phyloP scores from a whole-genome alignment of 2,329 filamentous ascomycete genomes.

The Penicillium capsulatum region DNA sequence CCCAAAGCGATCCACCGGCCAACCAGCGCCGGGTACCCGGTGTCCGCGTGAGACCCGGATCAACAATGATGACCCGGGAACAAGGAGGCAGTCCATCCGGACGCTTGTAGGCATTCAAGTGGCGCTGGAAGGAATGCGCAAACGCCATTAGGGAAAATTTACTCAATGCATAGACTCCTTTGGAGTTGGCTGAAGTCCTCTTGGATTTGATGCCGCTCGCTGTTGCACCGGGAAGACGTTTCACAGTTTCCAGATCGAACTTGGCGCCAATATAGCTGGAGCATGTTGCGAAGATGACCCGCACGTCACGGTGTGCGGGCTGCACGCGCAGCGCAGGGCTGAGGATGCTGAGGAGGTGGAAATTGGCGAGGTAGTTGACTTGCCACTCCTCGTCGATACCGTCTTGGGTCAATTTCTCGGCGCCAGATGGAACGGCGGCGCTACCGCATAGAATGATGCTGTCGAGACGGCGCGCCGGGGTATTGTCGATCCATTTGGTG shows the following conservation, averaged over 20 bases:
- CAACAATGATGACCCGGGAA: constrained; percentile 76
- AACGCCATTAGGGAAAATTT: constrained; percentile 81
- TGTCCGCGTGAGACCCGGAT: constrained; percentile 80
- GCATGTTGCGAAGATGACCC: constrained; percentile 82
- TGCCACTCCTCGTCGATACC: constrained; percentile 88
- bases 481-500: constrained; percentile 96
- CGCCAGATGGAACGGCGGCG: constrained; percentile 56
- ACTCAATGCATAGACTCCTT: constrained; percentile 58
- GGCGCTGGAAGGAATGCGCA: constrained; percentile 85
- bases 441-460: constrained; percentile 86
- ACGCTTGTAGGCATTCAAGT: constrained; percentile 76
- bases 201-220: constrained; percentile 4
- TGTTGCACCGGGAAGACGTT: constrained; percentile 5
- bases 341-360: constrained; percentile 86
- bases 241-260: constrained; percentile 47
- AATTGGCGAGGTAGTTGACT: constrained; percentile 92
- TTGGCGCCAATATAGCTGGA: constrained; percentile 79
- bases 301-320: constrained; percentile 87
- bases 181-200: constrained; percentile 9
- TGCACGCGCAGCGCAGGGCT: constrained; percentile 86
- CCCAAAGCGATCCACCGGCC: constrained; percentile 76
- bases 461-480: constrained; percentile 80
- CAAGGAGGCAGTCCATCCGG: constrained; percentile 81
- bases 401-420: constrained; percentile 62
- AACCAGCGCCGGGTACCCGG: constrained; percentile 85